A percentile compares a stretch with the other conserved stretches of the same genome.
phyloP scores from a whole-genome alignment of 371 early-diverging fungal genomes.

The Actinomortierella wolfii region DNA sequence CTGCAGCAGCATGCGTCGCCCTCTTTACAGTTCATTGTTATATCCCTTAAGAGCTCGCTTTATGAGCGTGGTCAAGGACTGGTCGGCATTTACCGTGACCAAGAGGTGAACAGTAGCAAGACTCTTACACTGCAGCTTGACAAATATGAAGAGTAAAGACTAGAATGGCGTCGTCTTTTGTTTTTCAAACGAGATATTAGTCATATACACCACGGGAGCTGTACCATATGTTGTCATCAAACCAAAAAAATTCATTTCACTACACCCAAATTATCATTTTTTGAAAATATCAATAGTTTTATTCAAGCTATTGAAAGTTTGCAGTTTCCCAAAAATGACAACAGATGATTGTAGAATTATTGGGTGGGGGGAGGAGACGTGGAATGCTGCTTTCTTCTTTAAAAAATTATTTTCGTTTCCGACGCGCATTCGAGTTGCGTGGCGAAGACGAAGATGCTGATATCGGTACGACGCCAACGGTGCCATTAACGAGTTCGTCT shows the following conservation, averaged over 20 bases:
- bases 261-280: no score
- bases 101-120: slow-evolving; percentile 79
- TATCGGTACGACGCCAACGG: slow-evolving; percentile 17
- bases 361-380: no score
- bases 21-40: slow-evolving; percentile 96
- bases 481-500: slow-evolving; percentile 36
- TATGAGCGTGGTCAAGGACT: slow-evolving; percentile 95
- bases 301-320: no score
- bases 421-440: no score
- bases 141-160: slow-evolving; percentile 40
- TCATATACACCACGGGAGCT: no score
- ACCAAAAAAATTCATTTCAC: no score
- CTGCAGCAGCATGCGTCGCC: slow-evolving; percentile 69
- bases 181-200: neutral
- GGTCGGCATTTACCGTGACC: slow-evolving; percentile 97
- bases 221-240: no score
- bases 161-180: neutral
- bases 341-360: no score
- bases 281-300: no score
- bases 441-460: neutral
- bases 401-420: no score
- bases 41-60: slow-evolving; percentile 94
- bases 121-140: slow-evolving; percentile 76
- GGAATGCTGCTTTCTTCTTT: no score
- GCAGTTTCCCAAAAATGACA: no score